Percentiles rank a stretch among this genome's conserved stretches.
Conservation (phyloP, 108 stramenopile species). For the Schizochytrium sp. region DNA sequence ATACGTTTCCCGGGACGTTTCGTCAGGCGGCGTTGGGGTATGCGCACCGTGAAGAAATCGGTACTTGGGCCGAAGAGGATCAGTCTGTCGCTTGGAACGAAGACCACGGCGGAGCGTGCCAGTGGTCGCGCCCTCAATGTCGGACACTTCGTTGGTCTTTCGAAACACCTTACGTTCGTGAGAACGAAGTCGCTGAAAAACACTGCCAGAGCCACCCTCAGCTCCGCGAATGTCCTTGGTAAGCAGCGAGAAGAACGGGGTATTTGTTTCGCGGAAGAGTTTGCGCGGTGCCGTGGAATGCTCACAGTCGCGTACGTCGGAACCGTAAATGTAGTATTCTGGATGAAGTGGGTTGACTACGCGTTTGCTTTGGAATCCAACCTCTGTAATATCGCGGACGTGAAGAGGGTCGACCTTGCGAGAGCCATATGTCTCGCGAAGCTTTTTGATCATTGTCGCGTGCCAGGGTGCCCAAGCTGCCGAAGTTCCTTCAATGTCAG, state of each 20-base stretch:
- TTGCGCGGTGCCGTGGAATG: background rate
- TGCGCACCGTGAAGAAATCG: background rate
- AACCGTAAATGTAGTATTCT: background rate
- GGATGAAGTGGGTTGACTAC: background rate
- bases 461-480: background rate
- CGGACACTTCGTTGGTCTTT: background rate
- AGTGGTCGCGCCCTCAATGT: conserved; percentile 1
- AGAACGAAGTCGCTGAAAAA: background rate
- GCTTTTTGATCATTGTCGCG: background rate
- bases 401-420: background rate
- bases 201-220: background rate
- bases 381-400: background rate
- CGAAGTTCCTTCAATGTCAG: background rate
- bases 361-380: background rate
- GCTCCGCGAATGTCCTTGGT: background rate
- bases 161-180: background rate
- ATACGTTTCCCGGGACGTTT: background rate
- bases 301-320: background rate
- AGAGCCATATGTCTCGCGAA: background rate
- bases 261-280: background rate
- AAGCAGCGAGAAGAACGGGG: background rate
- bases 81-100: background rate
- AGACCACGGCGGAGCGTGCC: background rate
- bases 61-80: background rate
- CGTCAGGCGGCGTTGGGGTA: background rate